Percentiles rank a stretch among this genome's conserved stretches.
Evolutionary conservation across 2,329 filamentous ascomycete species (phyloP).

Genomic region (Calonectria naviculata): DNA sequence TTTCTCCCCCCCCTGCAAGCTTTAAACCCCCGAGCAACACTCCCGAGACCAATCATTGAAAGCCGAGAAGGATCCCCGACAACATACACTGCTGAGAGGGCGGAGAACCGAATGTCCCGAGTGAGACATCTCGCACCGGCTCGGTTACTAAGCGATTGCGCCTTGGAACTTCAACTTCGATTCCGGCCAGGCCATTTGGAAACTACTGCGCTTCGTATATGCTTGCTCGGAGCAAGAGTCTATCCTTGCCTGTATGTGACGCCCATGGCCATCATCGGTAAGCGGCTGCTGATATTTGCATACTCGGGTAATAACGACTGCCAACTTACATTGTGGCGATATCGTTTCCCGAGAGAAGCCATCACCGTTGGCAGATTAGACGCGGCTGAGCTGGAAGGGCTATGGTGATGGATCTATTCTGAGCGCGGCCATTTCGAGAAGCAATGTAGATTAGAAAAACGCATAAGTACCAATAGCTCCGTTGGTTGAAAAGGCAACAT

Average conservation of each 20-base stretch:
- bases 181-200: not conserved
- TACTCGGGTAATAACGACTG: not conserved
- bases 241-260: not conserved
- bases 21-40: not conserved
- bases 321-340: not conserved
- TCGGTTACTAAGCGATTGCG: not conserved
- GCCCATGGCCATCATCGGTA: not conserved
- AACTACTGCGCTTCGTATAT: constrained; percentile 4
- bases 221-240: not conserved
- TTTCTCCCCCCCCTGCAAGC: not conserved
- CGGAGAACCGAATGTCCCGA: not conserved
- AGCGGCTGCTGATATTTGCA: constrained; percentile 5
- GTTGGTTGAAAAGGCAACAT: not conserved
- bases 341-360: not conserved
- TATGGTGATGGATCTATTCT: not conserved
- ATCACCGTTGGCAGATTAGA: not conserved
- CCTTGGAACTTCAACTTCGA: not conserved
- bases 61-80: constrained; percentile 11
- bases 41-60: not conserved
- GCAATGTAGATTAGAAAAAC: not conserved
- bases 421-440: not conserved
- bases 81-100: not conserved
- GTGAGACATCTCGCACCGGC: not conserved
- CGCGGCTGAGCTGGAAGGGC: not conserved
- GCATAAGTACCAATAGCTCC: not conserved